Conservation (phyloP, 2,329 filamentous ascomycete genomes). For the Paecilomyces niveus region DNA sequence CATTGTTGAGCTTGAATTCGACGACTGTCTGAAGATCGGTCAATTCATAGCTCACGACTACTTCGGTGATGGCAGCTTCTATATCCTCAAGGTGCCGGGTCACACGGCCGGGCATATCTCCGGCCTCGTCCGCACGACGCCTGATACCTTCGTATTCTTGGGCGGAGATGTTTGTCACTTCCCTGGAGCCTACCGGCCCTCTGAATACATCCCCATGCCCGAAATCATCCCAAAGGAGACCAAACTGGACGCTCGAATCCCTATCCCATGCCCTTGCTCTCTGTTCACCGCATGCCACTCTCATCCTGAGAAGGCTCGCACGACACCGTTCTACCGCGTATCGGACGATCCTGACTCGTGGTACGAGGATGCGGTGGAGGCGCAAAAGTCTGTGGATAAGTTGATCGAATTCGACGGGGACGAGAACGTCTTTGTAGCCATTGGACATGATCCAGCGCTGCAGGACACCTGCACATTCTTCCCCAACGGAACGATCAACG, state of each 20-base stretch:
- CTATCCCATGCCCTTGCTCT: constrained; percentile 14
- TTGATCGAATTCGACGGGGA: constrained; percentile 19
- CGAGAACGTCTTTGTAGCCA: constrained; percentile 18
- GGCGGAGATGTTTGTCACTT: constrained; percentile 40
- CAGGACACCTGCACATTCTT: constrained; percentile 15
- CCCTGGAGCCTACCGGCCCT: constrained; percentile 31
- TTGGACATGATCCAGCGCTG: constrained; percentile 21
- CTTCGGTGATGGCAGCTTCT: constrained; percentile 52
- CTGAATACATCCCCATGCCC: constrained; percentile 28
- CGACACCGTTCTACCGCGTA: constrained; percentile 12
- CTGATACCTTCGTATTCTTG: constrained; percentile 35
- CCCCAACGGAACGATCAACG: constrained; percentile 18
- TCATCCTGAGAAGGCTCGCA: constrained; percentile 11
- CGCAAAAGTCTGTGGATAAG: constrained; percentile 12
- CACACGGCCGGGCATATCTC: constrained; percentile 17
- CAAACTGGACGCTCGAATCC: constrained; percentile 9
- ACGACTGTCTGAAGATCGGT: constrained; percentile 22
- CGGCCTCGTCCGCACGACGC: constrained; percentile 13
- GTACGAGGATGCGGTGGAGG: constrained; percentile 14
- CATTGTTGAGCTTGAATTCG: constrained; percentile 14
- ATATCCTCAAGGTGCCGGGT: constrained; percentile 41
- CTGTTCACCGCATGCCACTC: constrained; percentile 17
- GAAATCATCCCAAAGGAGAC: constrained; percentile 11
- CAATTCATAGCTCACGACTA: constrained; percentile 39
- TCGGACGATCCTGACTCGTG: constrained; percentile 7